These are phyloP conservation scores for Prunella vulgaris DNA, from an alignment of 257 asterid genomes.

Conservation along the genomic window DNA sequence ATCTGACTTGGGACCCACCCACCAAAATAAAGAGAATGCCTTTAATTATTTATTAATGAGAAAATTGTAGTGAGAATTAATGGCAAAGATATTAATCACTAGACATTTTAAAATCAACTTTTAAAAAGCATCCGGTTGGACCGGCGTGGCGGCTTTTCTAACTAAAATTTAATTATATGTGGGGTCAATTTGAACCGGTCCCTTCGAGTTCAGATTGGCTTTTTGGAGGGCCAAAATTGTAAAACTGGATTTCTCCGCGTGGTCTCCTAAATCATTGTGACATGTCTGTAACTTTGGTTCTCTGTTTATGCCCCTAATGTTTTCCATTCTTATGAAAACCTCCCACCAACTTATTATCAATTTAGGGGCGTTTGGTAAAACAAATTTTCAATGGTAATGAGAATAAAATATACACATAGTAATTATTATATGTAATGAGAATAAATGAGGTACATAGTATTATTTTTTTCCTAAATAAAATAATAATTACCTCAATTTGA, in stretches of 20 bases:
- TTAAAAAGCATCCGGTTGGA: slow-evolving; percentile 27
- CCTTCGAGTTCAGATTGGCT: slow-evolving; percentile 15
- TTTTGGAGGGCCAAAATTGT: slow-evolving; percentile 33
- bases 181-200: slow-evolving; percentile 37
- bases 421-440: no score
- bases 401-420: no score
- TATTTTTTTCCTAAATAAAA: no score
- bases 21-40: not conserved
- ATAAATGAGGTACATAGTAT: no score
- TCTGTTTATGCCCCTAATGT: slow-evolving; percentile 15
- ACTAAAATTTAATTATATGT: slow-evolving; percentile 2
- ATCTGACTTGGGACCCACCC: slow-evolving; percentile 13
- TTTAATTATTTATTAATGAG: slow-evolving; percentile 1
- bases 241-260: slow-evolving; percentile 45
- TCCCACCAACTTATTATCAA: not conserved
- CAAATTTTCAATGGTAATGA: no score
- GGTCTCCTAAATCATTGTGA: slow-evolving; percentile 58
- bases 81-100: not conserved
- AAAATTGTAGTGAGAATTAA: slow-evolving; percentile 23
- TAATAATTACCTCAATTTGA: no score
- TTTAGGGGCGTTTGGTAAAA: no score
- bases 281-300: slow-evolving; percentile 4
- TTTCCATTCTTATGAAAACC: not conserved
- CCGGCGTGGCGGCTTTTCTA: slow-evolving; percentile 26
- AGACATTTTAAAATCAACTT: slow-evolving; percentile 20